phyloP scores from a whole-genome alignment of 768 basidiomycete species.

The Phylloporus sp. region DNA sequence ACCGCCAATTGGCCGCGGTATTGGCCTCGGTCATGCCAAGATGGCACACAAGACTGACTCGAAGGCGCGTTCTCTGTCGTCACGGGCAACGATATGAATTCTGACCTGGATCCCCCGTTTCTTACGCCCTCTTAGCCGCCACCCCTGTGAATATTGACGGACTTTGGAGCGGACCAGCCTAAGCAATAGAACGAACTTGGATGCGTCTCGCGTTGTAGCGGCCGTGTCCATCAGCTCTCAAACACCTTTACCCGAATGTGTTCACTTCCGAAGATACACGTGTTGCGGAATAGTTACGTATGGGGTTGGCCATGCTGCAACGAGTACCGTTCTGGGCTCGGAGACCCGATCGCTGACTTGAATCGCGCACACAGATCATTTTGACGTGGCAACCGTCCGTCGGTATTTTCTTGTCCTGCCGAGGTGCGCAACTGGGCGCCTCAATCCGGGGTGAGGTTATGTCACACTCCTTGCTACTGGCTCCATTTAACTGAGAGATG shows the following conservation, averaged over 20 bases:
- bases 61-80: constrained; percentile 22
- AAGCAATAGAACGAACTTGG: constrained; percentile 13
- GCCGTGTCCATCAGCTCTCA: constrained; percentile 8
- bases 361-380: constrained; percentile 18
- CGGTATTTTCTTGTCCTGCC: constrained; percentile 5
- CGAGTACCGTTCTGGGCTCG: constrained; percentile 21
- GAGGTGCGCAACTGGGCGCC: constrained; percentile 8
- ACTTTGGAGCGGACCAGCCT: constrained; percentile 10
- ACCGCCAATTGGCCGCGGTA: constrained; percentile 7
- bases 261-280: constrained; percentile 26
- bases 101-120: constrained; percentile 25
- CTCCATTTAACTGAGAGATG: constrained; percentile 20
- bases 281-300: constrained; percentile 26
- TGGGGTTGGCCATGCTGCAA: constrained; percentile 19
- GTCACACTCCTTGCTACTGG: constrained; percentile 16
- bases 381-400: constrained; percentile 24
- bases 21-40: constrained; percentile 1
- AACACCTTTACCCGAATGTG: constrained; percentile 12
- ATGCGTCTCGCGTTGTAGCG: constrained; percentile 16
- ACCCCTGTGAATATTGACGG: neutral
- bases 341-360: constrained; percentile 26
- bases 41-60: constrained; percentile 3
- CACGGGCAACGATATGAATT: constrained; percentile 21
- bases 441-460: constrained; percentile 20
- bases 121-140: constrained; percentile 2